Base-by-base conservation (phyloP, 352 stramenopile species). In the Globisporangium recalcitrans region DNA sequence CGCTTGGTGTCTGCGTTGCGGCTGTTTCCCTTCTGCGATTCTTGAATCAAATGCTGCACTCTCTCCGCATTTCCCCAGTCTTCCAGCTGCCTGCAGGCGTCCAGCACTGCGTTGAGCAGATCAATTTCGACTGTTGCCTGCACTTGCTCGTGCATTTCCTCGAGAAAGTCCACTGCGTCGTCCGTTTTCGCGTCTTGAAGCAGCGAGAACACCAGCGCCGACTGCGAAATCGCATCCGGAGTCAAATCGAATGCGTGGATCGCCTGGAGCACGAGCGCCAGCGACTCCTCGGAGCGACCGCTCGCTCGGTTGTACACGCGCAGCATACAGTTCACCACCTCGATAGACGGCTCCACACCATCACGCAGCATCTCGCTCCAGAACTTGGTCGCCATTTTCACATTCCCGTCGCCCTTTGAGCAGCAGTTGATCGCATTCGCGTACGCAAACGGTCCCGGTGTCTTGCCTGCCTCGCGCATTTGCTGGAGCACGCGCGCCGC, bases 361-460 rank as follows among this genome's bases (percentile, higher is more conserved):
- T 71, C 63, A 38, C 1, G 38, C 2, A 82, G 13, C 62, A 91
- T 75, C 36, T 87, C 75, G 0, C 69, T 42, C 58, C 83, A 88
- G 42, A 83, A 74, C 22, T 31, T 34, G 38, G 87, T 61, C 0
- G 81, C 83, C 4, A 48, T 54, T 5, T 53, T 34, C 27, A 88
- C 55, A 11, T 76, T 31, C 13, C 72, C 69, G 48, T 63, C 34
- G 47, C 78, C 71, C 24, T 68, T 70, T 1, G 74, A 77, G 53
- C 83, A 91, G 56, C 81, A 90, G 56, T 80, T 88, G 58, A 93
- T 87, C 47, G 80, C 48, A 52, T 78, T 85, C 4, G 77, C 75
- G 61, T 83, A 90, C 5, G 81, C 72, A 31, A 78, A 82, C 24
- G 63, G 69, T 22, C 75, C 73, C 0, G 72, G 73, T 14, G 69